Conservation (phyloP, 371 early-diverging fungal species). For the Circinella minor region DNA sequence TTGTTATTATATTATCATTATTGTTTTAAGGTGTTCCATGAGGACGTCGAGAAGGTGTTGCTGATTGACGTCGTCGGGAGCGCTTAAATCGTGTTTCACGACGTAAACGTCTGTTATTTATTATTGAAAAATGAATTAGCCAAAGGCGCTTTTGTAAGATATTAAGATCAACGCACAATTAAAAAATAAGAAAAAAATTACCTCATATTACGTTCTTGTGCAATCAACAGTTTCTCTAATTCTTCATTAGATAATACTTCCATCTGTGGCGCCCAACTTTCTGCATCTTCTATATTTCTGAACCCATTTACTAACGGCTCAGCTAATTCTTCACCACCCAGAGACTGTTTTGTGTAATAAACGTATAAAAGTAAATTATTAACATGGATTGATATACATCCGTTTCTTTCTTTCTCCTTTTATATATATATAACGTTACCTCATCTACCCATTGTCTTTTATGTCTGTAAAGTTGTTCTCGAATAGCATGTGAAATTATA, state of each 20-base stretch:
- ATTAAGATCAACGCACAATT: too few relatives aligned
- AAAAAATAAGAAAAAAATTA: not conserved
- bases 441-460: constrained; percentile 71
- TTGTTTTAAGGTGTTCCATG: constrained; percentile 21
- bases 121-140: not conserved
- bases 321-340: constrained; percentile 39
- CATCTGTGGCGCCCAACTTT: constrained; percentile 82
- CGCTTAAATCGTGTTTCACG: constrained; percentile 34
- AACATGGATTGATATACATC: too few relatives aligned
- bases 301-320: constrained; percentile 62
- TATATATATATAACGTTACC: constrained; percentile 27
- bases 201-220: constrained; percentile 84
- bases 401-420: too few relatives aligned
- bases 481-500: constrained; percentile 86
- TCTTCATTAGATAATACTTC: constrained; percentile 82
- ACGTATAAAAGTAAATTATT: not conserved
- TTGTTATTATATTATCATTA: not conserved
- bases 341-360: constrained; percentile 20
- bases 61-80: constrained; percentile 25
- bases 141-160: not conserved
- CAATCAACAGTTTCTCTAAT: constrained; percentile 76
- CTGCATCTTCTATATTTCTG: constrained; percentile 69
- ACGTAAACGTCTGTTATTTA: constrained; percentile 24
- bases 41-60: constrained; percentile 26
- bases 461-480: constrained; percentile 81